Base-by-base conservation (phyloP, 2,329 filamentous ascomycete genomes). In the Aphanoascus verrucosus region DNA sequence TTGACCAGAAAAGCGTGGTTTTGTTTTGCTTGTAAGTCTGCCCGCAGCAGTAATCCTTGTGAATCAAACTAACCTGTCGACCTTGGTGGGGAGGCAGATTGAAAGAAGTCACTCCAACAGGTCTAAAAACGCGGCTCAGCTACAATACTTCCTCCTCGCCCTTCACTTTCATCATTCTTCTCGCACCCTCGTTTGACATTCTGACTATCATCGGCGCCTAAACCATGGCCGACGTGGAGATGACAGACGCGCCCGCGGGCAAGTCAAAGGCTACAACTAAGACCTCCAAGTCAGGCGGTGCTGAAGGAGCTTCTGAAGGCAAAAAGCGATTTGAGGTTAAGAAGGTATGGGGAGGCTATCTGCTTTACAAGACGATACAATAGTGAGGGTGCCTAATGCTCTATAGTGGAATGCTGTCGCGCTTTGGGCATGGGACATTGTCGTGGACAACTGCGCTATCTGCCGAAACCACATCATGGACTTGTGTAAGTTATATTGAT, bases 391-490 rank as follows among this genome's bases (percentile, higher is more conserved):
- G 11, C 31, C 50, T 56, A 17, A 53, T 17, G 31, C 28, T 38
- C 37, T 12, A 42, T 65, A 96, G 91, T 98, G 93, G 93, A 97
- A 97, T 64, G 93, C 93, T 0, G 93, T 98, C 49, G 90, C 93
- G 40, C 79, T 98, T 1, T 98, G 93, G 93, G 93, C 93, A 0
- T 98, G 93, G 93, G 93, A 98, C 68, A 98, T 98, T 56, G 90
- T 97, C 32, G 93, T 98, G 57, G 93, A 98, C 74, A 98, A 98
- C 79, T 98, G 93, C 69, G 93, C 93, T 64, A 98, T 98, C 68
- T 98, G 93, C 77, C 82, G 93, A 68, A 98, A 98, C 70, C 93
- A 98, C 71, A 98, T 98, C 72, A 98, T 98, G 93, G 93, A 98
- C 71, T 78, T 98, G 28, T 98, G 93, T 89, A 75, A 63, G 83